Evolutionary conservation across 2,329 filamentous ascomycete species (phyloP), one percentile per base, ranked within the genome.

Genomic region (Intubia oerlemansii): DNA sequence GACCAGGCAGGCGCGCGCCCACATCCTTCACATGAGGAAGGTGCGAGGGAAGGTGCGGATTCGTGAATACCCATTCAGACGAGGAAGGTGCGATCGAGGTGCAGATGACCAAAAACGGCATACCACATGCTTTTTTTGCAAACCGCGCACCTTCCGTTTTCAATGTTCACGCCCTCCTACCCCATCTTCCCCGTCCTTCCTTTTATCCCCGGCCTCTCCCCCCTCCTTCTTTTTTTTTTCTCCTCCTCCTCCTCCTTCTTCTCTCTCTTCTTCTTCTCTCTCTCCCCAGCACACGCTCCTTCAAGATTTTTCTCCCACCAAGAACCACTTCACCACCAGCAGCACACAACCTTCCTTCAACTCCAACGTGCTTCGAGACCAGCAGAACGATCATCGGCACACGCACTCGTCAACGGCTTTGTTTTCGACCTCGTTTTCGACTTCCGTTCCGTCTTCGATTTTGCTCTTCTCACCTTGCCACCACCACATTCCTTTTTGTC

Each of bases 201-300:
- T 27, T 31, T 31, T 32, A 27, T 32, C 29, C 25, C 22, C 24
- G 29, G 20, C 29, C 25, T 30, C 25, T 23, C 25, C 25, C 25
- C 25, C 12, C 17, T 6, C 17, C 15, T 28, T 19, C 8, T 10
- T 17, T 25, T 17, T 17, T 25, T 24, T 21, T 24, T 18, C 12
- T 23, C 14, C 13, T 24, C 13, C 13, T 19, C 11, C 19, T 19
- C 10, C 10, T 16, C 13, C 19, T 17, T 21, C 4, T 23, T n/a
- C 25, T 27, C 7, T 11, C 13, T 19, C 10, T 5, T 31, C 12
- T 30, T 24, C 19, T 24, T 28, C 21, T 23, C 17, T 25, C 14
- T 25, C 22, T 21, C n/a, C n/a, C n/a, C 13, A 10, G 16, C 16
- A 16, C 22, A 12, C 15, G 16, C 29, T 25, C 17, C n/a, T 13